Base-by-base conservation (phyloP, 192 early-diverging fungal genomes). In the Rhizoclosmatium globosum region DNA sequence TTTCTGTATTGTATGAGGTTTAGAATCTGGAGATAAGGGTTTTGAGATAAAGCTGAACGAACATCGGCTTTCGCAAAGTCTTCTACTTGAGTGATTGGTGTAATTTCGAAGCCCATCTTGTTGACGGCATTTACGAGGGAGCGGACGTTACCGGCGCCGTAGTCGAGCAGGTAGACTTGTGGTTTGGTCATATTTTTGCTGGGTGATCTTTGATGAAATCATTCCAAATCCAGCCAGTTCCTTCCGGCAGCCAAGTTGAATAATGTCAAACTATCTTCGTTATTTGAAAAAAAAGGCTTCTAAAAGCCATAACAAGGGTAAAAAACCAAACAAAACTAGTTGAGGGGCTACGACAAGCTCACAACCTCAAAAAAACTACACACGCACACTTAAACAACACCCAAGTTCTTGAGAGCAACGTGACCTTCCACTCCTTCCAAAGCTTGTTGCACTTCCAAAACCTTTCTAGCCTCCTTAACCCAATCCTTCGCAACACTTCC, bases 111-210 rank as follows among this genome's bases (percentile, higher is more conserved):
- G 31, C 97, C 98, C n/a, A 98, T 88, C 76, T 90, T 85, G 71
- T 92, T 87, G 62, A 99, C 94, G 0, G 97, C 97, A 73, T 99
- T 99, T 67, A 97, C 89, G 68, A 99, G 87, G 70, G 94, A 96
- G 65, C 96, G 95, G 61, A 99, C 97, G 84, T 99, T 99, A 42
- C 98, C 98, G n/a, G 98, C 98, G 38, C 98, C 98, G 87, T 99
- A 99, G 89, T 99, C 98, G 53, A 99, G 90, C 44, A 99, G 65
- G 62, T 82, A 87, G 3, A 89, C 68, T 4, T 38, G 6, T 38
- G 60, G 60, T 62, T 4, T 21, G 6, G 60, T 62, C 60, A 62
- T 62, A 11, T 56, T 56, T 56, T 56, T 56, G 53, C 19, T 56
- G n/a, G n/a, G n/a, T n/a, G n/a, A n/a, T n/a, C n/a, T n/a, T n/a